Evolutionary conservation across 2,329 filamentous ascomycete species (phyloP), one percentile per base, ranked within the genome.

Genomic region (Penicillium sp.): DNA sequence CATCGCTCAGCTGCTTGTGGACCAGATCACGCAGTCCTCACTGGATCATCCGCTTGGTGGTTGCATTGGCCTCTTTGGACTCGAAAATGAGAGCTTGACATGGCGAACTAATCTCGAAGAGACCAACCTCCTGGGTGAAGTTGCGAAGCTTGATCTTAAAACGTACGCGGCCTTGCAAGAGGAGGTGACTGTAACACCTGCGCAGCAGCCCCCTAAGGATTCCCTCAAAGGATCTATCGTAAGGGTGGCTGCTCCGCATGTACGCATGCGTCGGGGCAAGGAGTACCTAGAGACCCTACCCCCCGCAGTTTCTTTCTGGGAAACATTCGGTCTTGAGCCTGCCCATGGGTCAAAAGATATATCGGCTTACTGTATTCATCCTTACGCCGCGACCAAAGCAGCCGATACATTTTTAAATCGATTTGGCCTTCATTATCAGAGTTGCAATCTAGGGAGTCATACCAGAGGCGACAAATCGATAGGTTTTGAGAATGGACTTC

Each of bases 301-400:
- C 3, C 75, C 83, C 8, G 80, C 83, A 4, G 66, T 85, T 47
- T 71, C 76, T 2, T 87, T 86, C 61, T 87, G 85, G 85, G 83
- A 86, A 59, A 77, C 81, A 1, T 78, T 87, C 40, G 82, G 81
- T 18, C 71, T 87, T 9, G 79, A 80, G 40, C 85, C 85, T 31
- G 76, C 77, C 37, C 79, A 77, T 64, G 80, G 82, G 1, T 56
- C 76, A 1, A 87, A 87, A 65, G 77, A 86, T 63, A 69, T 86
- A n/a, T 77, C 79, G 22, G 75, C 80, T 1, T 84, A 83, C 63
- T 83, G 82, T 60, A 73, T 87, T 9, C 80, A 81, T 60, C 83
- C 84, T 2, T 73, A 76, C 26, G 72, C 76, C 31, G 64, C 83
- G 12, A 66, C 69, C 53, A 74, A 78, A 18, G 75, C 77, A 31